A percentile compares a stretch with the other conserved stretches of the same genome.
Evolutionary conservation across 1,139 yeast species (phyloP).

Genomic region (Barnettozyma hawaiiensis): DNA sequence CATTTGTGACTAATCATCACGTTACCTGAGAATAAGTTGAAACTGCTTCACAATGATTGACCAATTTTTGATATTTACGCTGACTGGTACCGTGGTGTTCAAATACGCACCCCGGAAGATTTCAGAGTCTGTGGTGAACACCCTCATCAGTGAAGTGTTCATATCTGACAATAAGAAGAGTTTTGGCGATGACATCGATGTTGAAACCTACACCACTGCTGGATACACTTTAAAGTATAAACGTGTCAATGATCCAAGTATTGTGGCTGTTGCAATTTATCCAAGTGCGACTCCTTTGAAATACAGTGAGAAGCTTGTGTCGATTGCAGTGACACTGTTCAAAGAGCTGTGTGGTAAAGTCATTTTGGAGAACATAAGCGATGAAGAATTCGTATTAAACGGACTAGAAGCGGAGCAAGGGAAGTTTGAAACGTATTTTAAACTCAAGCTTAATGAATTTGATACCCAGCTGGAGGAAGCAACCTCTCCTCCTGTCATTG

Average conservation of each 20-base stretch:
- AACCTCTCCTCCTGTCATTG: neutral
- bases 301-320: slow-evolving; percentile 31
- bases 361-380: slow-evolving; percentile 25
- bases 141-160: slow-evolving; percentile 45
- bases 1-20: neutral
- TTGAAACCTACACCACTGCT: slow-evolving; percentile 31
- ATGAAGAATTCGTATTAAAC: slow-evolving; percentile 23
- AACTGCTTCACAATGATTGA: slow-evolving; percentile 58
- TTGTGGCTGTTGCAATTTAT: slow-evolving; percentile 29
- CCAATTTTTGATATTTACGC: slow-evolving; percentile 48
- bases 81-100: slow-evolving; percentile 55
- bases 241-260: slow-evolving; percentile 22
- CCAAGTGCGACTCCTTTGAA: slow-evolving; percentile 30
- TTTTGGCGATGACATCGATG: slow-evolving; percentile 20
- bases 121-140: slow-evolving; percentile 40
- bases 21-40: too few species aligned
- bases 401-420: slow-evolving; percentile 27
- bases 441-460: slow-evolving; percentile 28
- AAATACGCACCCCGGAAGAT: slow-evolving; percentile 40
- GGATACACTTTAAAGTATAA: slow-evolving; percentile 31
- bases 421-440: slow-evolving; percentile 30
- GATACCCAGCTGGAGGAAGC: slow-evolving; percentile 6
- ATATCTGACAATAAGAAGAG: slow-evolving; percentile 33
- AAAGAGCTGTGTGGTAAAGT: slow-evolving; percentile 28
- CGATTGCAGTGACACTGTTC: slow-evolving; percentile 27